Evolutionary conservation across 108 stramenopile genomes (phyloP).

Genomic region (Skeletonema grethae): DNA sequence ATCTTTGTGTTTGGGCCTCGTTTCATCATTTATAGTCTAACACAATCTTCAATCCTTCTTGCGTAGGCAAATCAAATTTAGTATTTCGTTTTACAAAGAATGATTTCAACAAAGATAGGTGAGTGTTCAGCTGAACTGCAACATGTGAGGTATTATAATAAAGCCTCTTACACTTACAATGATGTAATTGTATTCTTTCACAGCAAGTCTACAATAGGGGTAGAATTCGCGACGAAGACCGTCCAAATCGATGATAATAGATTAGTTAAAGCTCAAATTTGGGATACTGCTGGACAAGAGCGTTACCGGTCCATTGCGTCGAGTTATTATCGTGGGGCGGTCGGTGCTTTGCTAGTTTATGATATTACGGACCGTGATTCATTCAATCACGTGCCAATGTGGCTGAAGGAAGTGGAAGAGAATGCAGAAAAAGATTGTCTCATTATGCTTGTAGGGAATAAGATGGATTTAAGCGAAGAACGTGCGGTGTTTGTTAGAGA

Average conservation of each 20-base stretch:
- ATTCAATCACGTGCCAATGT: constrained; percentile 75
- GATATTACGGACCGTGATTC: constrained; percentile 85
- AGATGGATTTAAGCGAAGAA: constrained; percentile 75
- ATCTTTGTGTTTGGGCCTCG: no score
- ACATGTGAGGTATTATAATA: background rate
- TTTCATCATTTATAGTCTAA: background rate
- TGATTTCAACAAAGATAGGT: constrained; percentile 67
- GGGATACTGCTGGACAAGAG: constrained; percentile 95
- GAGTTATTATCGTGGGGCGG: constrained; percentile 91
- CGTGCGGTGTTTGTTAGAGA: constrained; percentile 73
- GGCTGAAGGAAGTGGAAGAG: constrained; percentile 89
- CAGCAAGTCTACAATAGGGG: constrained; percentile 71
- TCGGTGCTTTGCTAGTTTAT: constrained; percentile 91
- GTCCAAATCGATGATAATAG: constrained; percentile 67
- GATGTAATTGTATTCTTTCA: background rate
- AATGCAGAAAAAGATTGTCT: constrained; percentile 81
- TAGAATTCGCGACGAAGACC: constrained; percentile 72
- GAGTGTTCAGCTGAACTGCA: background rate
- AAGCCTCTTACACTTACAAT: background rate
- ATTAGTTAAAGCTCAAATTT: constrained; percentile 91
- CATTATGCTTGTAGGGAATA: constrained; percentile 89
- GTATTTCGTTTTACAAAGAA: constrained; percentile 66
- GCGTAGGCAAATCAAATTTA: constrained; percentile 64
- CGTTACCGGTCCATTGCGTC: constrained; percentile 89
- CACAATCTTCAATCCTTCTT: background rate